Base-by-base conservation (phyloP, 139 green algal species). In the Desmodesmus armatus region DNA sequence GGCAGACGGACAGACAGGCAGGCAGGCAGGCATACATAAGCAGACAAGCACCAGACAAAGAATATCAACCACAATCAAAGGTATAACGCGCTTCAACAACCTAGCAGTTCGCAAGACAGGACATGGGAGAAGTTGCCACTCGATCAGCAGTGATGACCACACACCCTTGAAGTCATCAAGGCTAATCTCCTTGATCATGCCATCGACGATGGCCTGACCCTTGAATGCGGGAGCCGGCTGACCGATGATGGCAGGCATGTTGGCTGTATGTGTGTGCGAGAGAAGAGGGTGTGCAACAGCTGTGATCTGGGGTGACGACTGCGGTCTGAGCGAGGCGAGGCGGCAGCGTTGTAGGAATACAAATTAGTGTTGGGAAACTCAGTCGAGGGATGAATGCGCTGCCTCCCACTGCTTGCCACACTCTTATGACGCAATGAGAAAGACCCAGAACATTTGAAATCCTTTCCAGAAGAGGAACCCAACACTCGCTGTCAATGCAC, bases 101-200 rank as follows among this genome's bases (percentile, higher is more conserved):
- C 35, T 9, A 62, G 72, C 72, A 62, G 43, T 11, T 37, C 72
- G 39, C 27, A 37, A 78, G 27, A 53, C 23, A 27, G 35, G 9
- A 17, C 4, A 7, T 3, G 63, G 25, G 6, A 41, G 19, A 23
- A n/a, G 62, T 27, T 23, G 17, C 33, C 25, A 9, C 37, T 17
- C 29, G 9, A 77, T 23, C 33, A 13, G 51, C 67, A 27, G 53
- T 65, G n/a, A n/a, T n/a, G 53, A 23, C 23, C 66, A 65, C 77
- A 83, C 88, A 11, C 90, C 93, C 88, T 93, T 94, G 93, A 93
- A 97, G 75, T 96, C 92, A 17, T 72, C 77, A 13, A 95, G 83
- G 37, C 51, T 85, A 3, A 97, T 89, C 43, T 91, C 71, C 65
- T 91, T 92, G 29, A 96, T 92, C 53, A 96, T 91, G 6, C 89